Evolutionary conservation across 2,329 filamentous ascomycete species (phyloP).

Genomic region (Alternaria tenuissima): DNA sequence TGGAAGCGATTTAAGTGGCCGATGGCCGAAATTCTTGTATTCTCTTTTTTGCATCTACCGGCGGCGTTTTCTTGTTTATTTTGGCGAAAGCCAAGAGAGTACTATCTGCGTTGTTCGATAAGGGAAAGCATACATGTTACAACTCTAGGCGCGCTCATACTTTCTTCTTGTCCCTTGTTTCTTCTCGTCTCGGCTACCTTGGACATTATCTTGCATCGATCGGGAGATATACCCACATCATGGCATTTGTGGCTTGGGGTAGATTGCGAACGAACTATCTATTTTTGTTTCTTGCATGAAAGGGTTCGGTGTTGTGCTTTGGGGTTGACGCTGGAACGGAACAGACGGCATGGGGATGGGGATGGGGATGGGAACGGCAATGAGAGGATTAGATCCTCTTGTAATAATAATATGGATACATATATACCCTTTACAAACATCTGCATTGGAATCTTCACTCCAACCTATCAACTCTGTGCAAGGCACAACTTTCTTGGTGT

Average conservation of each 20-base stretch:
- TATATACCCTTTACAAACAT: neutral
- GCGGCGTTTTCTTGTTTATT: conserved; percentile 8
- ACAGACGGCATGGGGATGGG: neutral
- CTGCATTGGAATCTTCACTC: neutral
- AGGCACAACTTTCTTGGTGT: neutral
- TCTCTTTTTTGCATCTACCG: conserved; percentile 12
- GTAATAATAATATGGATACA: conserved; percentile 8
- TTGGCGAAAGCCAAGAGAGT: neutral
- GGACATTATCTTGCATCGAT: conserved; percentile 9
- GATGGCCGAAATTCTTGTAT: conserved; percentile 5
- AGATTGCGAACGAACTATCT: neutral
- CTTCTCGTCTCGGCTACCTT: neutral
- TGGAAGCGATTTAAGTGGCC: conserved; percentile 21
- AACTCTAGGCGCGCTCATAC: neutral
- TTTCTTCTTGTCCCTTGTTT: neutral
- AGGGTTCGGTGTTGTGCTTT: conserved; percentile 1
- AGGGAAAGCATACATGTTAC: conserved; percentile 16
- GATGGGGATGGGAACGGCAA: neutral
- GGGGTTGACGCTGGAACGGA: neutral
- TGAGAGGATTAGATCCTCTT: conserved; percentile 4
- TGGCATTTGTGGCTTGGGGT: conserved; percentile 2
- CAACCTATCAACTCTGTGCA: neutral
- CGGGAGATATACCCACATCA: neutral
- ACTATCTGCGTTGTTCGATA: neutral
- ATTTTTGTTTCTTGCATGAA: neutral